Conservation (phyloP, 805 yeast genomes). For the Tetrapisispora arboricola region DNA sequence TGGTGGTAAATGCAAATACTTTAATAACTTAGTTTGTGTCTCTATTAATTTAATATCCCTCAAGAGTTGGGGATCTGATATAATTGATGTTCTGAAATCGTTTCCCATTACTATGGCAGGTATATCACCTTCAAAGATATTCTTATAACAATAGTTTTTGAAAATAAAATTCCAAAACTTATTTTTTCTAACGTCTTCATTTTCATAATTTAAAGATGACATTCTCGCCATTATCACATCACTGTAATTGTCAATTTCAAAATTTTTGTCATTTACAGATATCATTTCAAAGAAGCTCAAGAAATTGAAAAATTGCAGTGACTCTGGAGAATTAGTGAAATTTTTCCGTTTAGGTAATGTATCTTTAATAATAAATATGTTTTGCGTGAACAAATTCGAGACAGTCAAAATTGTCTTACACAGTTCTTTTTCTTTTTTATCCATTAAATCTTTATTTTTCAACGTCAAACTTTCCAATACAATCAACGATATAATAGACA, state of each 20-base stretch:
- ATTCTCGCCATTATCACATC: slow-evolving; percentile 22
- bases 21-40: slow-evolving; percentile 13
- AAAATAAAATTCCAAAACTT: slow-evolving; percentile 22
- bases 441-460: slow-evolving; percentile 14
- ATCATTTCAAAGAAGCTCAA: slow-evolving; percentile 15
- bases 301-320: slow-evolving; percentile 16
- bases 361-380: slow-evolving; percentile 12
- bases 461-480: slow-evolving; percentile 19
- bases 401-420: slow-evolving; percentile 11
- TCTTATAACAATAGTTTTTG: slow-evolving; percentile 25
- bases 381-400: slow-evolving; percentile 8
- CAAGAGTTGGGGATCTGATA: slow-evolving; percentile 12
- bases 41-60: slow-evolving; percentile 9
- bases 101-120: slow-evolving; percentile 12
- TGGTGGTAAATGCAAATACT: slow-evolving; percentile 14
- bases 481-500: slow-evolving; percentile 16
- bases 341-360: slow-evolving; percentile 15
- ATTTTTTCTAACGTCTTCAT: slow-evolving; percentile 13
- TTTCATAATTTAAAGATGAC: slow-evolving; percentile 21
- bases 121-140: slow-evolving; percentile 20
- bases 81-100: slow-evolving; percentile 14
- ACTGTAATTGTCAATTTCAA: slow-evolving; percentile 19
- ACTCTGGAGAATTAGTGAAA: slow-evolving; percentile 10
- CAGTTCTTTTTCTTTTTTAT: not conserved
- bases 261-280: slow-evolving; percentile 5